A percentile compares a stretch with the other conserved stretches of the same genome.
phyloP scores from a whole-genome alignment of 306 rosid species.

The Glycine soja region DNA sequence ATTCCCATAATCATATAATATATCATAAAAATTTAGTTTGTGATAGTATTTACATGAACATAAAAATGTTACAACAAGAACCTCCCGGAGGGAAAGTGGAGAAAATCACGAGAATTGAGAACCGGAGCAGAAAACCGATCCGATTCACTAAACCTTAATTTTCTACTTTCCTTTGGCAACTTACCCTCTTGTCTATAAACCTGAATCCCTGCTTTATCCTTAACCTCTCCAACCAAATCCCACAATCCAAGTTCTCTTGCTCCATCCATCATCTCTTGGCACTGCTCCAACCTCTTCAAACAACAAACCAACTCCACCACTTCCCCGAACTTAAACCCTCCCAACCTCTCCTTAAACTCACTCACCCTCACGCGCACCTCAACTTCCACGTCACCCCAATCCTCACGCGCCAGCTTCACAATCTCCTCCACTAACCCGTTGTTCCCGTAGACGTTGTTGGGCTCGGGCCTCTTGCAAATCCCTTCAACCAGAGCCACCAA shows the following conservation, averaged over 20 bases:
- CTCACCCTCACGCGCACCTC: constrained; percentile 53
- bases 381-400: constrained; percentile 46
- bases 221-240: constrained; percentile 54
- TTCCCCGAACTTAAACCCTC: constrained; percentile 66
- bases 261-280: constrained; percentile 45
- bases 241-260: constrained; percentile 49
- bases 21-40: too few relatives aligned
- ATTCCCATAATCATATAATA: too few relatives aligned
- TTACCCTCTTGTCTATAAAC: constrained; percentile 44
- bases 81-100: constrained; percentile 63
- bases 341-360: constrained; percentile 69
- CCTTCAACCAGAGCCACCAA: constrained; percentile 59
- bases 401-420: constrained; percentile 55
- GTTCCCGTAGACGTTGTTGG: constrained; percentile 44
- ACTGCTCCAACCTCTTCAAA: constrained; percentile 70
- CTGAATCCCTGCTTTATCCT: constrained; percentile 46
- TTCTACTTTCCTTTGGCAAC: constrained; percentile 10
- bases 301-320: constrained; percentile 69
- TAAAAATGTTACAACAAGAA: constrained; percentile 11
- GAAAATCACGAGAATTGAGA: constrained; percentile 43
- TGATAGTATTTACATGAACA: too few relatives aligned
- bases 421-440: constrained; percentile 59
- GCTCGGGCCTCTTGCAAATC: constrained; percentile 58
- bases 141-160: constrained; percentile 52
- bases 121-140: constrained; percentile 55